A percentile compares a stretch with the other conserved stretches of the same genome.
Conservation (phyloP, 208 protist species). For the Porcisia deanei region DNA sequence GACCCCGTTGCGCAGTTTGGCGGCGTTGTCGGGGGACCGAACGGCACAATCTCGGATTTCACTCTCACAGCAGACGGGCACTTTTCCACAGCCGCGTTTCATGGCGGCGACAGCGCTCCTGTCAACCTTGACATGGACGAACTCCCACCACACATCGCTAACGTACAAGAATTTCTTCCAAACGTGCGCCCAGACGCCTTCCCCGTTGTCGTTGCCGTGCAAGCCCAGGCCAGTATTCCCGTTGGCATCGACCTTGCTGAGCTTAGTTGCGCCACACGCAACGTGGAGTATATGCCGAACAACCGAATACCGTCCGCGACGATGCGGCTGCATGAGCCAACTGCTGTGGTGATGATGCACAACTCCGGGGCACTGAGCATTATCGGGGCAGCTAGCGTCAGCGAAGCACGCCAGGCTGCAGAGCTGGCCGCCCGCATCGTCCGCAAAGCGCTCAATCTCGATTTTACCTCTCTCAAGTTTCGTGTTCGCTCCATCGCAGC, state of each 20-base stretch:
- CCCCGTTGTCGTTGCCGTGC: constrained; percentile 76
- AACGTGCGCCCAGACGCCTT: constrained; percentile 60
- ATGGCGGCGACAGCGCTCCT: constrained; percentile 12
- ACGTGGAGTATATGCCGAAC: constrained; percentile 86
- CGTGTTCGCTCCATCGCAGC: constrained; percentile 83
- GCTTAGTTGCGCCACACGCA: constrained; percentile 84
- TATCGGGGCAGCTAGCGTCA: constrained; percentile 74
- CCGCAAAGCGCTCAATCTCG: constrained; percentile 72
- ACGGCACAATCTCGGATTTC: constrained; percentile 32
- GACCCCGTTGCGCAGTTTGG: constrained; percentile 3
- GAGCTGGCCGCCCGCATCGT: constrained; percentile 88
- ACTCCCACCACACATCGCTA: constrained; percentile 34
- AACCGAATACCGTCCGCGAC: constrained; percentile 62
- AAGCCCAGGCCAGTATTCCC: constrained; percentile 72
- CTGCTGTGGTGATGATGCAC: constrained; percentile 71
- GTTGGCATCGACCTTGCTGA: constrained; percentile 76
- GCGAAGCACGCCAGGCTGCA: constrained; percentile 77
- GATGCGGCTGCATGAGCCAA: constrained; percentile 84
- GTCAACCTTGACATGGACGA: constrained; percentile 14
- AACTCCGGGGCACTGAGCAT: constrained; percentile 79
- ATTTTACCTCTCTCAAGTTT: constrained; percentile 70
- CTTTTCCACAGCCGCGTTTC: constrained; percentile 17
- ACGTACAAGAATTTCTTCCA: constrained; percentile 68
- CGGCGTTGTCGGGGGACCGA: constrained; percentile 7
- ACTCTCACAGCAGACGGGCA: constrained; percentile 22